Evolutionary conservation across 2,329 filamentous ascomycete species (phyloP), one percentile per base, ranked within the genome.

Genomic region (Hypocrella siamensis): DNA sequence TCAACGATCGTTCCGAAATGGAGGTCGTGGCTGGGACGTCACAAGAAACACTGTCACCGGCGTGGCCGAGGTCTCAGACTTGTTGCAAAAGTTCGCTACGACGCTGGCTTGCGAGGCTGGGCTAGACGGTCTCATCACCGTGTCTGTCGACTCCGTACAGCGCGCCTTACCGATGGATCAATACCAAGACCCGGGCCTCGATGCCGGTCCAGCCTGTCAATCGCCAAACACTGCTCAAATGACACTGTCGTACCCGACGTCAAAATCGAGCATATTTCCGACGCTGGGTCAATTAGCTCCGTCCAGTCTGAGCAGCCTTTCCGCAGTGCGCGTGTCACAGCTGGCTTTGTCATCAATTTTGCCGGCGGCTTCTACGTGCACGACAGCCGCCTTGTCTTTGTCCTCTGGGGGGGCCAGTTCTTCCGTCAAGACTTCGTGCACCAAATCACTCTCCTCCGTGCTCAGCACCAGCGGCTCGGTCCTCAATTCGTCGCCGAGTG

Each of bases 81-180:
- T 47, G 31, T 39, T 43, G 15, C 38, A 36, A 7, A 39, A 38
- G 1, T 35, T 52, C n/a, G 40, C 43, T 4, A 31, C 51, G 31
- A 38, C 38, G 19, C 30, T 52, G 10, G 41, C 44, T 5, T 54
- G 47, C 30, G 42, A 43, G 19, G 42, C 49, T 31, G 51, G 51
- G 2, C 33, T 43, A n/a, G 44, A 53, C 29, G 52, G 49, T 12
- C 38, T 52, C 16, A 38, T 56, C 3, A 54, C 48, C 6, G 28
- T 51, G 9, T 47, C 47, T 22, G 25, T 48, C 4, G 32, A 18
- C 12, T n/a, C n/a, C n/a, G n/a, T n/a, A n/a, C n/a, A n/a, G n/a
- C n/a, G n/a, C n/a, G n/a, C n/a, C n/a, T 40, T 12, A 7, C 15
- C n/a, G 9, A 5, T 24, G 10, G 14, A 22, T 4, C 10, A 16